Evolutionary conservation across 106 monocot species (phyloP).

Genomic region (Cymbidium sinense): DNA sequence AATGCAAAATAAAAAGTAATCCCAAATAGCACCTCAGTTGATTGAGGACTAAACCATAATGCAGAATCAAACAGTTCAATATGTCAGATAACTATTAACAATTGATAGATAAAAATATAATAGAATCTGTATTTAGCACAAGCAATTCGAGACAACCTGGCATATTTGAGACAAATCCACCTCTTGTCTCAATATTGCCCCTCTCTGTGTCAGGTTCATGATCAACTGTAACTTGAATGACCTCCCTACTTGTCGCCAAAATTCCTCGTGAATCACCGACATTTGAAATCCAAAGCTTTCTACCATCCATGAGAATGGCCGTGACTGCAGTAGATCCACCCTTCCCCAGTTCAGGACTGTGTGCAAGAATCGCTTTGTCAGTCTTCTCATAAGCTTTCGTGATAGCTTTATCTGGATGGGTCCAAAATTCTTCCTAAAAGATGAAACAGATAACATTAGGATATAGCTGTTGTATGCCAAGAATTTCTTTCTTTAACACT

Average conservation of each 20-base stretch:
- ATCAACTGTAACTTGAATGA: constrained; percentile 64
- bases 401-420: constrained; percentile 58
- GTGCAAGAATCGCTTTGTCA: constrained; percentile 72
- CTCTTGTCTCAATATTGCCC: constrained; percentile 65
- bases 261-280: constrained; percentile 86
- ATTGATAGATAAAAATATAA: background rate
- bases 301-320: constrained; percentile 58
- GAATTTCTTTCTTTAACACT: background rate
- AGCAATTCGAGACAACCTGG: constrained; percentile 47
- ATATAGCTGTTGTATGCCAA: too few relatives aligned
- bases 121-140: background rate
- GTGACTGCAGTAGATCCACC: constrained; percentile 96
- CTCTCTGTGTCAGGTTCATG: constrained; percentile 75
- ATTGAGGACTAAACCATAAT: background rate
- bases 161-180: constrained; percentile 89
- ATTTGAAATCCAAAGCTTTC: constrained; percentile 69
- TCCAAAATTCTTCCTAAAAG: constrained; percentile 69
- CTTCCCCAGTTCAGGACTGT: constrained; percentile 54
- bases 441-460: background rate
- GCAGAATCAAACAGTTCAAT: background rate
- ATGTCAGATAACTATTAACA: background rate
- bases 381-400: constrained; percentile 81
- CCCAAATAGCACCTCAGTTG: background rate
- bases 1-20: background rate
- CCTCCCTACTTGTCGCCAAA: constrained; percentile 40